Percentiles rank a stretch among this genome's conserved stretches.
These are phyloP conservation scores for Orbilia quercus DNA, from an alignment of 2,329 filamentous ascomycete genomes.

Conservation along the genomic window DNA sequence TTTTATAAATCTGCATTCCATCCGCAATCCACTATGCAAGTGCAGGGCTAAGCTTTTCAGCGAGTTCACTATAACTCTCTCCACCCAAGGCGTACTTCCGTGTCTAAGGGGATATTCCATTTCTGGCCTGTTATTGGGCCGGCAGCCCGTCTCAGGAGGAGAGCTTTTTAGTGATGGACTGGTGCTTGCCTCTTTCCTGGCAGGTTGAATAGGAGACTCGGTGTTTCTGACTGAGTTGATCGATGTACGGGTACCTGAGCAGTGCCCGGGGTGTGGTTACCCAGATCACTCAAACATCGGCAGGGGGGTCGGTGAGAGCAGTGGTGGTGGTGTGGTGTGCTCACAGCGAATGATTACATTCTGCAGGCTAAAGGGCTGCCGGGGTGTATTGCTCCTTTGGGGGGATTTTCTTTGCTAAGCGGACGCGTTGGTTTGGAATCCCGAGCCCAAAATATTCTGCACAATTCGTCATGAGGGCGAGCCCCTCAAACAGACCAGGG, in stretches of 20 bases:
- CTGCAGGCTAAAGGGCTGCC: slow-evolving; percentile 50
- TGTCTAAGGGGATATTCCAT: slow-evolving; percentile 50
- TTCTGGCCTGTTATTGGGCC: slow-evolving; percentile 40
- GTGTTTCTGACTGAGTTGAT: slow-evolving; percentile 46
- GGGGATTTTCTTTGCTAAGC: slow-evolving; percentile 1
- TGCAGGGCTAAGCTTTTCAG: slow-evolving; percentile 55
- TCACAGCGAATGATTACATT: slow-evolving; percentile 47
- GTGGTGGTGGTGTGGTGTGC: too few species aligned
- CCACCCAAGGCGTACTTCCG: slow-evolving; percentile 26
- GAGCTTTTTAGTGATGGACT: slow-evolving; percentile 36
- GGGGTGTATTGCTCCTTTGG: slow-evolving; percentile 20
- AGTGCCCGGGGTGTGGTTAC: slow-evolving; percentile 37
- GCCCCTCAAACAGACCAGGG: slow-evolving; percentile 48
- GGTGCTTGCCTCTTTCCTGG: slow-evolving; percentile 43
- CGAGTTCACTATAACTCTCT: slow-evolving; percentile 14
- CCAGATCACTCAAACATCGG: slow-evolving; percentile 34
- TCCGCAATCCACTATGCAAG: slow-evolving; percentile 32
- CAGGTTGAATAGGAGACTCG: slow-evolving; percentile 52
- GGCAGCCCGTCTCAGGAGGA: slow-evolving; percentile 50
- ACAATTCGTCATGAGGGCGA: slow-evolving; percentile 52
- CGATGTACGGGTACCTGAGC: slow-evolving; percentile 53
- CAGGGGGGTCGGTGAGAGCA: too few species aligned
- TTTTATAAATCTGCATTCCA: slow-evolving; percentile 57
- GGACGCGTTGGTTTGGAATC: slow-evolving; percentile 40
- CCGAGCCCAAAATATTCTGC: slow-evolving; percentile 50